Percentiles rank a stretch among this genome's conserved stretches.
Conservation (phyloP, 1,139 yeast genomes). For the Neolecta irregularis region DNA sequence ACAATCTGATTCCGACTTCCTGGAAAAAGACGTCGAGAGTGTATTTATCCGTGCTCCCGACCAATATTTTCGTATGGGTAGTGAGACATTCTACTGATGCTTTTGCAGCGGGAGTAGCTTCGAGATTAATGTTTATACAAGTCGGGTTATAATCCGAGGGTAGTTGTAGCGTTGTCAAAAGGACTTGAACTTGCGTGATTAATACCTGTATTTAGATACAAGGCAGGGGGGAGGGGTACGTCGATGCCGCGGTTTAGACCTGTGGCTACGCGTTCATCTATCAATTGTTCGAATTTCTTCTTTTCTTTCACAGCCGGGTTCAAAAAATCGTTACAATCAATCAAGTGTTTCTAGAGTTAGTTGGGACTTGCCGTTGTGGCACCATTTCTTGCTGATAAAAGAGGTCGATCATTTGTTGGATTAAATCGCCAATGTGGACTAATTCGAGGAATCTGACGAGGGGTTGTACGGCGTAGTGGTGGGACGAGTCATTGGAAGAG, state of each 20-base stretch:
- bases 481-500: slow-evolving; percentile 38
- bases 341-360: no score
- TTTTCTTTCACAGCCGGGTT: slow-evolving; percentile 70
- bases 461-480: slow-evolving; percentile 45
- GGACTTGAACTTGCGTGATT: slow-evolving; percentile 54
- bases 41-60: slow-evolving; percentile 74
- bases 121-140: slow-evolving; percentile 26
- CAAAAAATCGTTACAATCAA: slow-evolving; percentile 61
- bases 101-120: slow-evolving; percentile 58
- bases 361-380: no score
- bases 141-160: no score
- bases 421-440: slow-evolving; percentile 81
- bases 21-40: slow-evolving; percentile 87
- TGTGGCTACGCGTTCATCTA: slow-evolving; percentile 82
- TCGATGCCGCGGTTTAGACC: slow-evolving; percentile 85
- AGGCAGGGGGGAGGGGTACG: no score
- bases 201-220: no score
- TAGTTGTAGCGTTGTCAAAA: no score
- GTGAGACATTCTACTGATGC: slow-evolving; percentile 47
- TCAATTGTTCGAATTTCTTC: slow-evolving; percentile 58
- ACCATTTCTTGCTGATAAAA: slow-evolving; percentile 79
- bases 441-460: slow-evolving; percentile 74
- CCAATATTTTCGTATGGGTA: slow-evolving; percentile 59
- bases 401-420: slow-evolving; percentile 82
- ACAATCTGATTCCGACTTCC: slow-evolving; percentile 80